phyloP scores from a whole-genome alignment of 805 yeast species.

The Ascoidea asiatica region DNA sequence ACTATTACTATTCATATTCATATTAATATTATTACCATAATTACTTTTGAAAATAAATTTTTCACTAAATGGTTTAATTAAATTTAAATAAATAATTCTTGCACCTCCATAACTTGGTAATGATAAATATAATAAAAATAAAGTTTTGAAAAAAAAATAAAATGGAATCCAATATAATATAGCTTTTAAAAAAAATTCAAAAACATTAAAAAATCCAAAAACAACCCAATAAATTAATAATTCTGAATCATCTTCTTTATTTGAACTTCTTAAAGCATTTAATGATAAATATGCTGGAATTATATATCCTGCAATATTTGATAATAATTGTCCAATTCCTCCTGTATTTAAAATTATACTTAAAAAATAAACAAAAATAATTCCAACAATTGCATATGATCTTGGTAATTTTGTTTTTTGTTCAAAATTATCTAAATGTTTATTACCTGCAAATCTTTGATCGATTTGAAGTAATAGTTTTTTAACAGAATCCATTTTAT shows the following conservation, averaged over 20 bases:
- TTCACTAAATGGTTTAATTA: constrained; percentile 54
- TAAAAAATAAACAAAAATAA: constrained; percentile 52
- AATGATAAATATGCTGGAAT: constrained; percentile 85
- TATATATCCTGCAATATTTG: constrained; percentile 84
- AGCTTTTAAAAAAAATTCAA: constrained; percentile 93
- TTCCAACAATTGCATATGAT: constrained; percentile 68
- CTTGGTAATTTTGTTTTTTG: constrained; percentile 48
- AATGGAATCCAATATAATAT: constrained; percentile 93
- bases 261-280: constrained; percentile 62
- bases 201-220: constrained; percentile 79
- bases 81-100: constrained; percentile 42
- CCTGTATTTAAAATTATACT: constrained; percentile 82
- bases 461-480: too few species aligned
- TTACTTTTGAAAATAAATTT: constrained; percentile 16
- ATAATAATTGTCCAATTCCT: constrained; percentile 87
- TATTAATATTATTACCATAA: too few species aligned
- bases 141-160: constrained; percentile 87
- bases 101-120: constrained; percentile 88
- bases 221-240: constrained; percentile 96
- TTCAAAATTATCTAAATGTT: constrained; percentile 27
- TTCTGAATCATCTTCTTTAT: constrained; percentile 68
- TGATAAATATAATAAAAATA: constrained; percentile 76
- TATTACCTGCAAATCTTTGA: constrained; percentile 19
- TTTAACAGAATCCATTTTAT: too few species aligned
- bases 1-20: too few species aligned